Percentiles rank a stretch among this genome's conserved stretches.
Conservation (phyloP, 208 protist genomes). For the Acanthamoeba royreba region DNA sequence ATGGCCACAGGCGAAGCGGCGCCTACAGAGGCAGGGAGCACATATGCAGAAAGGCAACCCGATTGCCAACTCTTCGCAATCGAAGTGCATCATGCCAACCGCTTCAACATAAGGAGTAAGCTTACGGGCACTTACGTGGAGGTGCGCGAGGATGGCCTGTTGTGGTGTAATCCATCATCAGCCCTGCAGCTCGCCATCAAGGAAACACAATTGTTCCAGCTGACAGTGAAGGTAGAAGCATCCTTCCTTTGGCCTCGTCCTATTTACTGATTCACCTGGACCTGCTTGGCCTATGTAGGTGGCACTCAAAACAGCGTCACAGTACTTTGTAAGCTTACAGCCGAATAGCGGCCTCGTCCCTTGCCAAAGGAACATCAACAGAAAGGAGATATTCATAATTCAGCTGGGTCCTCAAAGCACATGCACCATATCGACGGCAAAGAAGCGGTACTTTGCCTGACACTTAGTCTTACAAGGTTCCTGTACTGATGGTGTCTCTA, state of each 20-base stretch:
- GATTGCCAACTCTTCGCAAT: neutral
- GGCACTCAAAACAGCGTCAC: neutral
- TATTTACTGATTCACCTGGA: neutral
- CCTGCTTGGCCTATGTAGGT: neutral
- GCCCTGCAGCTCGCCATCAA: neutral
- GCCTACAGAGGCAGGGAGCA: neutral
- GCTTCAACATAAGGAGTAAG: neutral
- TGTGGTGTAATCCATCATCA: neutral
- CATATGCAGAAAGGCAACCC: neutral
- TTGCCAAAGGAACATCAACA: neutral
- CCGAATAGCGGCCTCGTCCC: neutral
- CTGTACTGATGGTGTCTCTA: neutral
- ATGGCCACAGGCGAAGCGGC: neutral
- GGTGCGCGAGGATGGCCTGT: neutral
- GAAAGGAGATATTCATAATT: neutral
- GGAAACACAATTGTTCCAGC: neutral
- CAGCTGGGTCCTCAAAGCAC: neutral
- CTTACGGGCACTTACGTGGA: conserved; percentile 11
- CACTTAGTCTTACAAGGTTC: neutral
- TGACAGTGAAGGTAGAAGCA: neutral
- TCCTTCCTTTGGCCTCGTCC: neutral
- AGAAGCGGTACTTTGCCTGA: neutral
- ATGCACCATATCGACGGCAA: neutral
- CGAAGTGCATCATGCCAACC: neutral
- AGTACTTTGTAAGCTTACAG: neutral